Conservation (phyloP, 1,284 basidiomycete genomes). For the Boletellus dicymbophilus region DNA sequence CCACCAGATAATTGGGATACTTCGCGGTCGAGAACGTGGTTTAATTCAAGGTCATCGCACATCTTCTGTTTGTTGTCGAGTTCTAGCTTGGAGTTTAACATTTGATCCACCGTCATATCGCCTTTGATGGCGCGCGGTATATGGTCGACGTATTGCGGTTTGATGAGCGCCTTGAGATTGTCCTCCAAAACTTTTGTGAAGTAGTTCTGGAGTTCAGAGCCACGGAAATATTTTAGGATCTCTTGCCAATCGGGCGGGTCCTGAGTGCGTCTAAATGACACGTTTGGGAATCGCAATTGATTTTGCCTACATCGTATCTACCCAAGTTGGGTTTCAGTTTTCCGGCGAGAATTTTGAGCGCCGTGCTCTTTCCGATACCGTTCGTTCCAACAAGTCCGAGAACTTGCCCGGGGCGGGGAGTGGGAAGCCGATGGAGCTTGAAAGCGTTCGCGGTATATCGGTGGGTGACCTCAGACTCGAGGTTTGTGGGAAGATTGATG, state of each 20-base stretch:
- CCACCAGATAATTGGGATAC: slow-evolving; percentile 89
- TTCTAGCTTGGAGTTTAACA: slow-evolving; percentile 89
- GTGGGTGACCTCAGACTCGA: slow-evolving; percentile 93
- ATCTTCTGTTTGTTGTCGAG: slow-evolving; percentile 83
- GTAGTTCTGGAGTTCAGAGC: slow-evolving; percentile 97
- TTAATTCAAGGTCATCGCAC: slow-evolving; percentile 84
- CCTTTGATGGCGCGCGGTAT: slow-evolving; percentile 96
- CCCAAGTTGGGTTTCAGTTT: slow-evolving; percentile 95
- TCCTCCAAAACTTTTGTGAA: slow-evolving; percentile 99
- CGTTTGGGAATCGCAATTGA: neutral
- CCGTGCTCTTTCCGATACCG: slow-evolving; percentile 98
- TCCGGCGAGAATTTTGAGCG: slow-evolving; percentile 92
- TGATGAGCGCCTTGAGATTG: slow-evolving; percentile 96
- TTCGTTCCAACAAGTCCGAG: slow-evolving; percentile 96
- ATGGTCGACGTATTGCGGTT: slow-evolving; percentile 99
- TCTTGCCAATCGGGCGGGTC: slow-evolving; percentile 98
- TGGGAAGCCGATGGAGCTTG: slow-evolving; percentile 96
- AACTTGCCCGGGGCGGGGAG: slow-evolving; percentile 93
- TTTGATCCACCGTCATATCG: slow-evolving; percentile 79
- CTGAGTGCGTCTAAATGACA: slow-evolving; percentile 38
- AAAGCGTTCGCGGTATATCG: slow-evolving; percentile 97
- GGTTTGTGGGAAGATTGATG: slow-evolving; percentile 96
- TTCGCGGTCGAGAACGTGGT: slow-evolving; percentile 82
- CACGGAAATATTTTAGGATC: slow-evolving; percentile 96
- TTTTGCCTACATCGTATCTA: slow-evolving; percentile 75